These are phyloP conservation scores for Parasarocladium wereldwijsianum DNA, from an alignment of 2,329 filamentous ascomycete genomes.

Conservation along the genomic window DNA sequence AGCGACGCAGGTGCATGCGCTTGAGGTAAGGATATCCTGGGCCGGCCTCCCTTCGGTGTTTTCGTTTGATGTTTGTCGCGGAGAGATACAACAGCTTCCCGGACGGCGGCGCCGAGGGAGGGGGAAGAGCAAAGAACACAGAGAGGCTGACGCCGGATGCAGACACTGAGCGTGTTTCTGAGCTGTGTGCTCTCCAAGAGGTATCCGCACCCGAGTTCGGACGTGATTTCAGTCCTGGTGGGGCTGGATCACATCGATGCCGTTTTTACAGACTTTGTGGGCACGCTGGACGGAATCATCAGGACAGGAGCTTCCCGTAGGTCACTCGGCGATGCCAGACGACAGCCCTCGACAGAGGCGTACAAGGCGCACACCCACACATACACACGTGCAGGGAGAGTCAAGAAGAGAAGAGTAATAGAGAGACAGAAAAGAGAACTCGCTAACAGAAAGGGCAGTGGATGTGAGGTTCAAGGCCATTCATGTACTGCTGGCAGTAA, in stretches of 20 bases:
- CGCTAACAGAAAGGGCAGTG: slow-evolving; percentile 32
- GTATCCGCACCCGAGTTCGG: slow-evolving; percentile 89
- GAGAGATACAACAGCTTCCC: slow-evolving; percentile 13
- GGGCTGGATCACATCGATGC: slow-evolving; percentile 79
- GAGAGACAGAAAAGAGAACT: too few species aligned
- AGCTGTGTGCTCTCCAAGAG: slow-evolving; percentile 71
- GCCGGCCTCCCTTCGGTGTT: slow-evolving; percentile 2
- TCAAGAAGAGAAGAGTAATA: not conserved
- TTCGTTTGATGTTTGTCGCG: slow-evolving; percentile 12
- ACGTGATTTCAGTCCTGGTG: slow-evolving; percentile 80
- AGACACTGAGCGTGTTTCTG: slow-evolving; percentile 87
- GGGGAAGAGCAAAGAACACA: not conserved
- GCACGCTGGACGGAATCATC: slow-evolving; percentile 68
- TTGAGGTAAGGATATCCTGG: slow-evolving; percentile 87
- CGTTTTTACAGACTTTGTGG: slow-evolving; percentile 79
- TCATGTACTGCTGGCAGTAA: slow-evolving; percentile 66
- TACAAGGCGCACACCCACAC: not conserved
- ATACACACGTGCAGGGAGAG: not conserved
- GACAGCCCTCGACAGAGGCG: too few species aligned
- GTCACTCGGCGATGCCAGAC: slow-evolving; percentile 20
- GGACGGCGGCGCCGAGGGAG: too few species aligned
- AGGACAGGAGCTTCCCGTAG: slow-evolving; percentile 57
- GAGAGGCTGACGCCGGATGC: slow-evolving; percentile 15
- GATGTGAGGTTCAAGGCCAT: slow-evolving; percentile 67
- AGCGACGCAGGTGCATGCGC: slow-evolving; percentile 59